Base-by-base conservation (phyloP, 495 filamentous ascomycete species). In the Penicillium robsamsonii region DNA sequence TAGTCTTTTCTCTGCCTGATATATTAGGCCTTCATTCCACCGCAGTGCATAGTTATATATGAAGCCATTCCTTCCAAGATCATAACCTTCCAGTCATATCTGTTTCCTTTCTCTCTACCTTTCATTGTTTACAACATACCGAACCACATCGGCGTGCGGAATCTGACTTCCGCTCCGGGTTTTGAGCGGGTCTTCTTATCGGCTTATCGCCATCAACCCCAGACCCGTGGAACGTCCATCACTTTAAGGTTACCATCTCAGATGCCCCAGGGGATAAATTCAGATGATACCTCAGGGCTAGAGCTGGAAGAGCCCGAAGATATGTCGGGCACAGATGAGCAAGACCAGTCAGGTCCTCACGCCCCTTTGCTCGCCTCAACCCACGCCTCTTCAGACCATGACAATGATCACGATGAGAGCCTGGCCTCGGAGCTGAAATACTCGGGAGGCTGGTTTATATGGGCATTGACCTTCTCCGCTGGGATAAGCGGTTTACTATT, bases 401-500 rank as follows among this genome's bases (percentile, higher is more conserved):
- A 61, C 52, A 43, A 60, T 41, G 48, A 46, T 45, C 45, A 54
- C 24, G 47, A 60, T 48, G 61, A 61, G 17, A 50, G 13, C 31
- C 46, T 22, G 22, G 35, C 58, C 15, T 56, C 53, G n/a, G 58
- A 65, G 31, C 47, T 56, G 18, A 43, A 57, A 22, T 62, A 62
- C 43, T 66, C 68, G 18, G 69, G 68, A 27, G 64, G 69, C 25
- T 67, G 70, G 65, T 84, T 84, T 47, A 77, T 95, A 54, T 94
- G 89, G 87, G 70, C 84, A 2, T 75, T 96, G 13, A 91, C 92
- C 2, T 75, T 91, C 48, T 85, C 87, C 22, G 91, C 92, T 9
- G 90, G 89, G 5, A 88, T 96, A 30, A 90, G 87, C 56, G 92
- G 92, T 5, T 77, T 96, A 13, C 70, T 96, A 2, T 96, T 96